Conservation (phyloP, 257 asterid genomes). For the Linaria vulgaris region DNA sequence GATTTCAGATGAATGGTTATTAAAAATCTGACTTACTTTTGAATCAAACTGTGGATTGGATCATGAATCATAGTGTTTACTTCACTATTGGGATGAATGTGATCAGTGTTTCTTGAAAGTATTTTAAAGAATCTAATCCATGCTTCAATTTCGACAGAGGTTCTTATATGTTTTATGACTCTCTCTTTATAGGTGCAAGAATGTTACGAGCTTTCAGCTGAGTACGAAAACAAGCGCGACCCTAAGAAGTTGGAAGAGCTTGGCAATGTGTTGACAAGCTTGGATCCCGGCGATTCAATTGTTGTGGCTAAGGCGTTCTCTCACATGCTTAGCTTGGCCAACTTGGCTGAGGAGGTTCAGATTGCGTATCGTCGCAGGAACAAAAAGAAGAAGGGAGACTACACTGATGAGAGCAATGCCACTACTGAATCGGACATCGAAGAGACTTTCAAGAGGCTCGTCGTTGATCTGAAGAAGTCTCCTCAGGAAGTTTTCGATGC, state of each 20-base stretch:
- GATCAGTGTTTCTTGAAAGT: no score
- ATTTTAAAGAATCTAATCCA: no score
- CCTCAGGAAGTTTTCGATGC: slow-evolving; percentile 63
- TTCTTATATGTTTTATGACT: not conserved
- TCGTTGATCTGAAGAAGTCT: slow-evolving; percentile 51
- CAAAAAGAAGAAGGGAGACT: slow-evolving; percentile 54
- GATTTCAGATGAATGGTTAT: no score
- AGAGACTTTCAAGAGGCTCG: slow-evolving; percentile 61
- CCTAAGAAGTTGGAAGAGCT: slow-evolving; percentile 57
- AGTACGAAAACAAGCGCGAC: slow-evolving; percentile 53
- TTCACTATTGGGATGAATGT: no score
- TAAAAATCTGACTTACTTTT: no score
- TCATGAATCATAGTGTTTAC: no score
- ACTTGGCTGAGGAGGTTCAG: slow-evolving; percentile 72
- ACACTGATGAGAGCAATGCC: slow-evolving; percentile 56
- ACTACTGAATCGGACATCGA: slow-evolving; percentile 66
- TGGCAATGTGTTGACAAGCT: slow-evolving; percentile 47
- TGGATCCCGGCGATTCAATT: slow-evolving; percentile 62
- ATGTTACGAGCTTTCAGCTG: slow-evolving; percentile 59
- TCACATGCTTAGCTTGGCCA: slow-evolving; percentile 67
- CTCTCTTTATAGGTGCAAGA: slow-evolving; percentile 45
- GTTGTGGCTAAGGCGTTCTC: slow-evolving; percentile 60
- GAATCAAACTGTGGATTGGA: not conserved
- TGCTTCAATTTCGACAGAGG: not conserved
- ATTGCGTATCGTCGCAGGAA: slow-evolving; percentile 50